Conservation (phyloP, 495 filamentous ascomycete species). For the Hamigera avellanea region DNA sequence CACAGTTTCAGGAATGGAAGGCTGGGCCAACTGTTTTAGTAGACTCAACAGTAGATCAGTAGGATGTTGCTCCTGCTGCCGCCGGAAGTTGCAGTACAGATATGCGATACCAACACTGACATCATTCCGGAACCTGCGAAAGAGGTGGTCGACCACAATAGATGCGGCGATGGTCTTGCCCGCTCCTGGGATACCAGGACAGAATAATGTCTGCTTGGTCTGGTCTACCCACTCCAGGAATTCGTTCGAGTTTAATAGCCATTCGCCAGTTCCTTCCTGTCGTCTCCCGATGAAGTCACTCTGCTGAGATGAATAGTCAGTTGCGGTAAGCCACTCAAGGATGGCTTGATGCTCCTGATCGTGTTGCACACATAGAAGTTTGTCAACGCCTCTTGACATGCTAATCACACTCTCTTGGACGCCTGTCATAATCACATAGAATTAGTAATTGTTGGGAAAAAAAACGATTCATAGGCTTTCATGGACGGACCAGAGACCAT, state of each 20-base stretch:
- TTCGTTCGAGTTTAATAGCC: constrained; percentile 25
- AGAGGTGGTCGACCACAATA: constrained; percentile 21
- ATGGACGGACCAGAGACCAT: not conserved
- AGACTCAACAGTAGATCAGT: constrained; percentile 8
- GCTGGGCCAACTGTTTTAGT: constrained; percentile 15
- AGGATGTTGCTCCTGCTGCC: constrained; percentile 7
- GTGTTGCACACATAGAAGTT: constrained; percentile 2
- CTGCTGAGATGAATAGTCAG: constrained; percentile 9
- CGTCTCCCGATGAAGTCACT: constrained; percentile 7
- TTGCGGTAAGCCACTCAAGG: constrained; percentile 9
- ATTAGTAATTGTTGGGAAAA: constrained; percentile 1
- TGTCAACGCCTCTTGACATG: constrained; percentile 1
- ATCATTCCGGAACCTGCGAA: constrained; percentile 5
- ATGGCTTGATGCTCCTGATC: constrained; percentile 4
- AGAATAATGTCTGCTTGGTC: constrained; percentile 24
- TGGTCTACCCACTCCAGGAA: constrained; percentile 22
- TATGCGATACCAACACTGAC: constrained; percentile 20
- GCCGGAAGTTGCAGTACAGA: constrained; percentile 21
- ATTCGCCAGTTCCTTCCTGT: constrained; percentile 28
- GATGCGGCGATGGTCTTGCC: constrained; percentile 31
- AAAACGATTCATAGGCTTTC: not conserved
- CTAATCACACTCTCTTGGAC: constrained; percentile 3
- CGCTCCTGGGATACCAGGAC: constrained; percentile 29
- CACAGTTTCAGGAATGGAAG: constrained; percentile 10
- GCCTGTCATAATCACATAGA: constrained; percentile 1